Conservation (phyloP, 1,139 yeast genomes). For the Yamadazyma songkhlaensis region DNA sequence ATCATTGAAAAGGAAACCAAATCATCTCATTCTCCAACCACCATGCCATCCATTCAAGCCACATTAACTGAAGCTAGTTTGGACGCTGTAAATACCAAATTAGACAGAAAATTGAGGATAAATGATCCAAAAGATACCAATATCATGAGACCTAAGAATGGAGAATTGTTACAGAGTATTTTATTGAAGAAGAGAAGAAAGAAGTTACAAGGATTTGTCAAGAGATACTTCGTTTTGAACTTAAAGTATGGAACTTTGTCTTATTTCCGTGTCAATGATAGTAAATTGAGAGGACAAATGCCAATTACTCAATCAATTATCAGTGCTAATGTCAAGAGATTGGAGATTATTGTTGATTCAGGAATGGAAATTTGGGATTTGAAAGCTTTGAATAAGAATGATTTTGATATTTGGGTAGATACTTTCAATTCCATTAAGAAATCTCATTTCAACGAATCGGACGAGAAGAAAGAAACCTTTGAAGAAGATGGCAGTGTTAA, state of each 20-base stretch:
- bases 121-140: conserved; percentile 5
- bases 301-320: conserved; percentile 78
- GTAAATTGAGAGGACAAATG: conserved; percentile 86
- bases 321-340: conserved; percentile 67
- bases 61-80: conserved; percentile 1
- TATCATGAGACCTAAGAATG: conserved; percentile 44
- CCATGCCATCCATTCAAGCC: conserved; percentile 4
- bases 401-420: conserved; percentile 79
- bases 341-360: conserved; percentile 81
- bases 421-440: conserved; percentile 59
- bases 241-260: conserved; percentile 79
- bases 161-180: conserved; percentile 69
- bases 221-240: conserved; percentile 80
- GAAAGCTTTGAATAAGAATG: conserved; percentile 61
- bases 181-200: conserved; percentile 75
- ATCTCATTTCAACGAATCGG: conserved; percentile 14
- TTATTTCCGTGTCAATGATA: conserved; percentile 68
- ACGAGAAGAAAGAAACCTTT: conserved; percentile 11
- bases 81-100: not conserved
- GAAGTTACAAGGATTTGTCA: conserved; percentile 77
- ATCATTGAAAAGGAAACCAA: conserved; percentile 21
- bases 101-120: not conserved
- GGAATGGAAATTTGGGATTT: conserved; percentile 96
- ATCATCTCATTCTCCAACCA: not conserved
- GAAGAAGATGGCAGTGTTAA: conserved; percentile 9